Percentiles rank a stretch among this genome's conserved stretches.
phyloP scores from a whole-genome alignment of 176 grass and related monocot genomes.

The Hyparrhenia diplandra region DNA sequence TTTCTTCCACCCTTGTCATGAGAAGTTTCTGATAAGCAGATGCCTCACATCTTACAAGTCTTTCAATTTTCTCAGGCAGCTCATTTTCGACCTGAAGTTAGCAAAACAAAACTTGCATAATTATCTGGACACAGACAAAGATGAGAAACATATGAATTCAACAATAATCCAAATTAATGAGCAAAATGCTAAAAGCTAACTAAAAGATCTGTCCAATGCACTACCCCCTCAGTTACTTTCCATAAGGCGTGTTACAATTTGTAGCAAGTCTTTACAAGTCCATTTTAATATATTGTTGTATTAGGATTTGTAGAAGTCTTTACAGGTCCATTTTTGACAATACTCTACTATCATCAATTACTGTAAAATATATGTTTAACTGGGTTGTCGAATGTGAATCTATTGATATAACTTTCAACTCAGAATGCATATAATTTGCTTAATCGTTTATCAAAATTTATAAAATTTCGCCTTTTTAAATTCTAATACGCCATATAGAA shows the following conservation, averaged over 20 bases:
- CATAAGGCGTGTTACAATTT: no score
- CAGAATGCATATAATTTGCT: not conserved
- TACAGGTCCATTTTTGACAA: not conserved
- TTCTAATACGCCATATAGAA: not conserved
- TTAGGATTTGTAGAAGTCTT: not conserved
- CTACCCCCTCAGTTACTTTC: not conserved
- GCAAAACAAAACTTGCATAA: slow-evolving; percentile 33
- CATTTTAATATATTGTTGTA: not conserved
- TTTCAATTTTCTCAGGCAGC: slow-evolving; percentile 93
- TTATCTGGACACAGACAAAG: slow-evolving; percentile 6
- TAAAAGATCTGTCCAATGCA: not conserved
- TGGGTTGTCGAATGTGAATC: not conserved
- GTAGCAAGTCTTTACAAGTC: not conserved
- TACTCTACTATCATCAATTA: not conserved
- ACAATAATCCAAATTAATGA: slow-evolving; percentile 13
- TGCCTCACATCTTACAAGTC: slow-evolving; percentile 94
- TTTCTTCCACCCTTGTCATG: slow-evolving; percentile 93
- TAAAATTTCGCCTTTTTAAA: not conserved
- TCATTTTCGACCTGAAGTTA: slow-evolving; percentile 83
- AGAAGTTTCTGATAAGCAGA: slow-evolving; percentile 99
- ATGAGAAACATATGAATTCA: not conserved
- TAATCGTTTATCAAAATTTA: not conserved
- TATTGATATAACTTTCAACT: not conserved
- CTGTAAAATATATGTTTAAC: not conserved
- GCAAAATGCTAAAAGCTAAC: not conserved